phyloP scores from a whole-genome alignment of 129 eudicot genomes.

The Pittosporum tobira region DNA sequence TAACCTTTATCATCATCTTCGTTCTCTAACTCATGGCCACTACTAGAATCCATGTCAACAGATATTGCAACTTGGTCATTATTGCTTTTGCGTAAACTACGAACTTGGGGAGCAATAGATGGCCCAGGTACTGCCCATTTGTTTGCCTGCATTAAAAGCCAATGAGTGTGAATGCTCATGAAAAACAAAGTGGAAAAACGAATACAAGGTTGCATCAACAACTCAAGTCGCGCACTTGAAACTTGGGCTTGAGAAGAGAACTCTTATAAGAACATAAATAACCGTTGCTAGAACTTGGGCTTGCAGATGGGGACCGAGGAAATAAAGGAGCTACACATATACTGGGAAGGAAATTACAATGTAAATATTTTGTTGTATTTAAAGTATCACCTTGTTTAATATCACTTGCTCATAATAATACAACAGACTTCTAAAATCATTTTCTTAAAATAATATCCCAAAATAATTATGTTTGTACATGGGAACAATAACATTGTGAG shows the following conservation, averaged over 20 bases:
- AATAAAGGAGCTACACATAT: too few species aligned
- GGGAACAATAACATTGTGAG: too few species aligned
- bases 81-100: slow-evolving; percentile 79
- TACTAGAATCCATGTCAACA: slow-evolving; percentile 57
- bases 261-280: too few species aligned
- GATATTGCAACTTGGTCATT: slow-evolving; percentile 89
- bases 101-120: slow-evolving; percentile 65
- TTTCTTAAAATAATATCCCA: background rate
- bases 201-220: slow-evolving; percentile 1
- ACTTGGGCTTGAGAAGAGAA: background rate
- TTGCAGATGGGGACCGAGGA: too few species aligned
- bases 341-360: too few species aligned
- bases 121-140: slow-evolving; percentile 61
- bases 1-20: slow-evolving; percentile 95
- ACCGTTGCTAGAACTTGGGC: background rate
- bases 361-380: too few species aligned
- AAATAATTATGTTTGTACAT: too few species aligned
- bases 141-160: slow-evolving; percentile 40
- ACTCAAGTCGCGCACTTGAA: too few species aligned
- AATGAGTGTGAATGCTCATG: background rate
- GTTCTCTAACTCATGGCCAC: slow-evolving; percentile 44
- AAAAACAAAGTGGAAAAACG: background rate
- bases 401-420: background rate
- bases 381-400: too few species aligned
- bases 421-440: background rate